Percentiles rank a stretch among this genome's conserved stretches.
These are phyloP conservation scores for Zanthoxylum bungeanum DNA, from an alignment of 345 rosid genomes.

Conservation along the genomic window DNA sequence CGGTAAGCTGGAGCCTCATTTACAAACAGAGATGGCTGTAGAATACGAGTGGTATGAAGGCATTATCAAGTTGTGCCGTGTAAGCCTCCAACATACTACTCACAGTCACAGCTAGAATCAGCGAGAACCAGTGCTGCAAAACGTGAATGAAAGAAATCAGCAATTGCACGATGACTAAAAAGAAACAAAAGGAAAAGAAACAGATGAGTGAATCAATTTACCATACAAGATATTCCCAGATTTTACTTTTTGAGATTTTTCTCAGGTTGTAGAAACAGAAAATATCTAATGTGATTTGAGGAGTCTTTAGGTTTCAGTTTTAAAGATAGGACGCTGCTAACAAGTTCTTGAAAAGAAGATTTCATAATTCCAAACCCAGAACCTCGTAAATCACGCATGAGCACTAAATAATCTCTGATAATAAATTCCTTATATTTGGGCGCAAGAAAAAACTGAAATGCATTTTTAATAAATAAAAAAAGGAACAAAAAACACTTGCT, in stretches of 20 bases:
- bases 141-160: conserved; percentile 7
- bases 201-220: not conserved
- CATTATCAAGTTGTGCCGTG: conserved; percentile 89
- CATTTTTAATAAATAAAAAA: not conserved
- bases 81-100: conserved; percentile 94
- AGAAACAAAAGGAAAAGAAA: not conserved
- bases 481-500: not conserved
- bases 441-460: not conserved
- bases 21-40: conserved; percentile 89
- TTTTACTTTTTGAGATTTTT: not conserved
- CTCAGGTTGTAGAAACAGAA: not conserved
- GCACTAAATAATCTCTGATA: not conserved
- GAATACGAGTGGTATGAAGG: conserved; percentile 92
- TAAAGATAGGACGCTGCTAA: not conserved
- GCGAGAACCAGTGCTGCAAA: conserved; percentile 85
- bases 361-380: not conserved
- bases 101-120: conserved; percentile 64
- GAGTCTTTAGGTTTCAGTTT: not conserved
- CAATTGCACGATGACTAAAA: not conserved
- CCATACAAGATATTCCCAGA: not conserved
- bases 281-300: too few relatives aligned
- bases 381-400: not conserved
- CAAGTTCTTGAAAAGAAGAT: not conserved
- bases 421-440: not conserved
- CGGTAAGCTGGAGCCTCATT: conserved; percentile 12